These are phyloP conservation scores for Serendipita sp. DNA, from an alignment of 768 basidiomycete genomes.

Conservation along the genomic window DNA sequence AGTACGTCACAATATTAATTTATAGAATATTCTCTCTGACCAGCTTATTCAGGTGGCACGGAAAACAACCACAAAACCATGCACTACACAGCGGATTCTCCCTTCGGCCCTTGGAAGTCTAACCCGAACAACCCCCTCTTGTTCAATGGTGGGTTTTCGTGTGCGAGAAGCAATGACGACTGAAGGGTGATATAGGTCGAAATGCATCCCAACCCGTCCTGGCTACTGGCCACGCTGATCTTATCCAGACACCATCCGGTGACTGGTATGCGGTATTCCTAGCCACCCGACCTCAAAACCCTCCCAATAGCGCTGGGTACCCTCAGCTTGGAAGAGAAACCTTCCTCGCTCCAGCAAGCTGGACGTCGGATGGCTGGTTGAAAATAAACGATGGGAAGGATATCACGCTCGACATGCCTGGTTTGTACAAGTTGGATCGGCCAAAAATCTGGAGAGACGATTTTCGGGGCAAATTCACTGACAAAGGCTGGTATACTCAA, in stretches of 20 bases:
- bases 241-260: slow-evolving; percentile 1
- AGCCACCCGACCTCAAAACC: slow-evolving; percentile 3
- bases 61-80: not conserved
- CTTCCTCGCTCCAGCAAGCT: not conserved
- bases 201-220: not conserved
- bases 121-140: slow-evolving; percentile 2
- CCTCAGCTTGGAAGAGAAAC: slow-evolving; percentile 2
- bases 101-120: not conserved
- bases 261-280: slow-evolving; percentile 4
- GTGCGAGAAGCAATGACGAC: too few relatives aligned
- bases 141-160: not conserved
- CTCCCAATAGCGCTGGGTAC: not conserved
- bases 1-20: not conserved
- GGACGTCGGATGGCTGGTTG: slow-evolving; percentile 5
- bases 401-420: slow-evolving; percentile 1
- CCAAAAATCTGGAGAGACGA: not conserved
- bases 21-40: not conserved
- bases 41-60: not conserved
- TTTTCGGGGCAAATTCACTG: not conserved
- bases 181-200: too few relatives aligned
- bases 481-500: not conserved
- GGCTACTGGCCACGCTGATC: slow-evolving; percentile 5
- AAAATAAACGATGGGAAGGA: not conserved
- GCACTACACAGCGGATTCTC: not conserved
- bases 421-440: not conserved